These are phyloP conservation scores for Oenanthe javanica DNA, from an alignment of 140 eudicot species.

Conservation along the genomic window DNA sequence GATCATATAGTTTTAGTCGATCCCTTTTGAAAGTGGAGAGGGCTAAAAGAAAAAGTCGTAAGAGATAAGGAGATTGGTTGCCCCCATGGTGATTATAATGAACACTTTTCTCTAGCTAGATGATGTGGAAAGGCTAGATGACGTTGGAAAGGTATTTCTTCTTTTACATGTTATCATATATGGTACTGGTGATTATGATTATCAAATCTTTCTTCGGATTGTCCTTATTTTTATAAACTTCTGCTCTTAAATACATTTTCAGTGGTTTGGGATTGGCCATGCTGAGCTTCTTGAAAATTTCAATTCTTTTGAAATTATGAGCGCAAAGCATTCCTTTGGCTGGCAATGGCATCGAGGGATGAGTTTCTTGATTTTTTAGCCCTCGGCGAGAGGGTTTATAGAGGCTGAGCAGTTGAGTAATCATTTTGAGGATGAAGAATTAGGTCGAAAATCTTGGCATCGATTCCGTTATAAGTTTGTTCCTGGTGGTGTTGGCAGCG, in stretches of 20 bases:
- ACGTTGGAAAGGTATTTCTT: conserved; percentile 37
- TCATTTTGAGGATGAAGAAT: too few relatives aligned
- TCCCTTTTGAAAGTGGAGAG: conserved; percentile 62
- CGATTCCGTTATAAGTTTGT: too few relatives aligned
- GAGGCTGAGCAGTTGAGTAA: too few relatives aligned
- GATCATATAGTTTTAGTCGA: too few relatives aligned
- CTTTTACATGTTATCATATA: not conserved
- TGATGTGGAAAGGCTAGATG: conserved; percentile 36
- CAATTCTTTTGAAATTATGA: conserved; percentile 44
- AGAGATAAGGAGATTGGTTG: too few relatives aligned
- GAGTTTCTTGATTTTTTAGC: too few relatives aligned
- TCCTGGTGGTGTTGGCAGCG: not conserved
- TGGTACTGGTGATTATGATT: not conserved
- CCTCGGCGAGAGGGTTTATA: conserved; percentile 1
- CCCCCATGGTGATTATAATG: too few relatives aligned
- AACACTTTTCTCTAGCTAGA: too few relatives aligned
- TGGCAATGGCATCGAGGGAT: conserved; percentile 56
- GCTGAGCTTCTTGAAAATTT: conserved; percentile 72
- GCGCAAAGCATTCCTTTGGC: conserved; percentile 64
- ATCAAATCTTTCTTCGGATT: not conserved
- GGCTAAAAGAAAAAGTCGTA: conserved; percentile 13
- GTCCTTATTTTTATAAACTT: not conserved
- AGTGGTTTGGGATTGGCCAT: conserved; percentile 92
- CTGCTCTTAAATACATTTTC: not conserved
- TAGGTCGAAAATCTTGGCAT: too few relatives aligned